Evolutionary conservation across 169 alveolate species (phyloP).

Genomic region (Plasmodium falciparum): DNA sequence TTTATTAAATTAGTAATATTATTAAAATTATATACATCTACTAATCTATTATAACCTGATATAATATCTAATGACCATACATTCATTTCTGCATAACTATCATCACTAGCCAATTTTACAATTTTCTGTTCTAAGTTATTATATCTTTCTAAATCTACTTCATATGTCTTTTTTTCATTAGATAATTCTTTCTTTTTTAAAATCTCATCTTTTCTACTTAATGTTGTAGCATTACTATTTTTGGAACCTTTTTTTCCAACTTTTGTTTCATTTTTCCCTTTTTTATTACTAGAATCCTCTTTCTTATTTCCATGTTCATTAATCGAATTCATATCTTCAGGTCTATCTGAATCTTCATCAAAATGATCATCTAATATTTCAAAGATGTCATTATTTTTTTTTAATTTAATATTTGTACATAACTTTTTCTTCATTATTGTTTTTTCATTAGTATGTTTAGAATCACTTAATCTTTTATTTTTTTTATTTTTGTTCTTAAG

Average conservation of each 20-base stretch:
- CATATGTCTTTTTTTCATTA: slow-evolving; percentile 59
- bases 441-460: too few relatives aligned
- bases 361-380: slow-evolving; percentile 34
- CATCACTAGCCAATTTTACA: slow-evolving; percentile 53
- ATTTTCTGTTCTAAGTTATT: slow-evolving; percentile 37
- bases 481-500: neutral
- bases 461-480: neutral
- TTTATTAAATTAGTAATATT: slow-evolving; percentile 65
- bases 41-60: slow-evolving; percentile 74
- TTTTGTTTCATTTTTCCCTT: slow-evolving; percentile 17
- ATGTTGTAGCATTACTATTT: slow-evolving; percentile 1
- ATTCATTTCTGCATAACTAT: slow-evolving; percentile 67
- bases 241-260: slow-evolving; percentile 21
- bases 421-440: too few relatives aligned
- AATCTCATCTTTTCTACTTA: slow-evolving; percentile 73
- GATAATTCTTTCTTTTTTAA: slow-evolving; percentile 68
- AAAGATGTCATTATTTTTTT: slow-evolving; percentile 16
- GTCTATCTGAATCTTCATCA: slow-evolving; percentile 29
- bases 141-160: slow-evolving; percentile 74
- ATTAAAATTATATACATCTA: slow-evolving; percentile 75
- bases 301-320: slow-evolving; percentile 17
- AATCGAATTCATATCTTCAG: slow-evolving; percentile 3
- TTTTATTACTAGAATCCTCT: slow-evolving; percentile 6
- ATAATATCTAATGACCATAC: slow-evolving; percentile 75
- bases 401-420: too few relatives aligned